Evolutionary conservation across 176 grass and related monocot genomes (phyloP).

Genomic region (Rhynchospora tenuis): DNA sequence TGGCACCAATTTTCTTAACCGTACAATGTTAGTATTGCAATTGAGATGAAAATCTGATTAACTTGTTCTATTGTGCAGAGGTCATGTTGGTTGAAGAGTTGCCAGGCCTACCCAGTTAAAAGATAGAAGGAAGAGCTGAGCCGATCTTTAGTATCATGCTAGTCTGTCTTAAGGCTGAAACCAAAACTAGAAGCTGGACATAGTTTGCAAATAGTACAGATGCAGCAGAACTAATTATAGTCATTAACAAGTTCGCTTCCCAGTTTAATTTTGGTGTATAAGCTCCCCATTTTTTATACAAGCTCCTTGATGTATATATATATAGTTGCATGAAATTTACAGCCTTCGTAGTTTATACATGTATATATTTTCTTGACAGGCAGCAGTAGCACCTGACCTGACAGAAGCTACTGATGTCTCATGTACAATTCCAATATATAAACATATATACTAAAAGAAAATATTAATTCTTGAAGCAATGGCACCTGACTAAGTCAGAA

Average conservation of each 20-base stretch:
- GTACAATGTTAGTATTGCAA: background rate
- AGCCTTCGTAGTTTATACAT: background rate
- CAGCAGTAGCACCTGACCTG: background rate
- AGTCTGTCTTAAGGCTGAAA: background rate
- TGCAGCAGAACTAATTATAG: slow-evolving; percentile 3
- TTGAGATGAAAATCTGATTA: background rate
- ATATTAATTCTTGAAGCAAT: no score
- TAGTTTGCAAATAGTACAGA: slow-evolving; percentile 19
- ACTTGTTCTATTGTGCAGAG: slow-evolving; percentile 17
- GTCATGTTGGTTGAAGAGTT: slow-evolving; percentile 32
- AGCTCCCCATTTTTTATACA: background rate
- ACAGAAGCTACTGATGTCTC: background rate
- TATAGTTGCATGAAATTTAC: background rate
- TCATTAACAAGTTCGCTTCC: background rate
- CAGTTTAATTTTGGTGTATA: background rate
- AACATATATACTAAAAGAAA: background rate
- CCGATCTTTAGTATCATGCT: background rate
- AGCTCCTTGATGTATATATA: background rate
- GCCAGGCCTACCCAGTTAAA: background rate
- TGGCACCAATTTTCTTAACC: background rate
- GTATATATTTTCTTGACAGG: background rate
- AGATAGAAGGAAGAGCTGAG: background rate
- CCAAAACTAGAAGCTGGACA: background rate
- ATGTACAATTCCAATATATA: background rate
- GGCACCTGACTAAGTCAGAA: no score